Evolutionary conservation across 2,329 filamentous ascomycete genomes (phyloP).

Genomic region (Juglanconis oblonga): DNA sequence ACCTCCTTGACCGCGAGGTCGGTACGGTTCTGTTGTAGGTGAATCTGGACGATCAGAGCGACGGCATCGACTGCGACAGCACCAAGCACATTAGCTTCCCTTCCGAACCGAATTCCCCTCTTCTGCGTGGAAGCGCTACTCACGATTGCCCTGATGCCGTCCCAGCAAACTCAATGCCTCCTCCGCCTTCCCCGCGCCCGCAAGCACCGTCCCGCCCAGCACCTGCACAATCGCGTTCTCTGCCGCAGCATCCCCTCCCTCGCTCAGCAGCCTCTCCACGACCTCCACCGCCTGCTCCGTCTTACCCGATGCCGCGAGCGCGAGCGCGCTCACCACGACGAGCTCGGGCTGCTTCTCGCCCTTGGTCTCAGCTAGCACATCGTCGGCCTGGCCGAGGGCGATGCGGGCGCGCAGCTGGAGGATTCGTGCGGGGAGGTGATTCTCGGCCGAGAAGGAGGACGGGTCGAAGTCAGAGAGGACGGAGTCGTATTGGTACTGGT

Average conservation of each 20-base stretch:
- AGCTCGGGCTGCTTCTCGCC: slow-evolving; percentile 68
- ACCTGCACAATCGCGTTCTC: slow-evolving; percentile 83
- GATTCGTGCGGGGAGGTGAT: slow-evolving; percentile 71
- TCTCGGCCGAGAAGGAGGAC: slow-evolving; percentile 73
- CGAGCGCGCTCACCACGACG: slow-evolving; percentile 72
- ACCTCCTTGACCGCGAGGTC: slow-evolving; percentile 92
- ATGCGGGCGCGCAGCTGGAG: slow-evolving; percentile 80
- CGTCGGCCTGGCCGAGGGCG: slow-evolving; percentile 73
- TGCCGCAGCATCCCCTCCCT: slow-evolving; percentile 60
- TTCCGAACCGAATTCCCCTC: neutral
- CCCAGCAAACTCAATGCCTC: slow-evolving; percentile 77
- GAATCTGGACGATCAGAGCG: slow-evolving; percentile 85
- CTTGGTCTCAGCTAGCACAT: slow-evolving; percentile 68
- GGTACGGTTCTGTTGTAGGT: slow-evolving; percentile 85
- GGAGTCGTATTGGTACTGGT: slow-evolving; percentile 80
- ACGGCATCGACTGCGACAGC: slow-evolving; percentile 64
- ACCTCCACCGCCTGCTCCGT: slow-evolving; percentile 59
- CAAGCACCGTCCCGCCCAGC: slow-evolving; percentile 76
- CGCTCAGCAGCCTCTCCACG: slow-evolving; percentile 65
- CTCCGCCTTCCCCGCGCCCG: slow-evolving; percentile 76
- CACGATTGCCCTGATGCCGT: slow-evolving; percentile 84
- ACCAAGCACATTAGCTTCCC: slow-evolving; percentile 23
- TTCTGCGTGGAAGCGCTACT: slow-evolving; percentile 30
- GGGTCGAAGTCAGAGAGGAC: slow-evolving; percentile 79
- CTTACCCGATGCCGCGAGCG: slow-evolving; percentile 61